A percentile compares a stretch with the other conserved stretches of the same genome.
Conservation (phyloP, 352 stramenopile genomes). For the Pelagophyceae sp. region DNA sequence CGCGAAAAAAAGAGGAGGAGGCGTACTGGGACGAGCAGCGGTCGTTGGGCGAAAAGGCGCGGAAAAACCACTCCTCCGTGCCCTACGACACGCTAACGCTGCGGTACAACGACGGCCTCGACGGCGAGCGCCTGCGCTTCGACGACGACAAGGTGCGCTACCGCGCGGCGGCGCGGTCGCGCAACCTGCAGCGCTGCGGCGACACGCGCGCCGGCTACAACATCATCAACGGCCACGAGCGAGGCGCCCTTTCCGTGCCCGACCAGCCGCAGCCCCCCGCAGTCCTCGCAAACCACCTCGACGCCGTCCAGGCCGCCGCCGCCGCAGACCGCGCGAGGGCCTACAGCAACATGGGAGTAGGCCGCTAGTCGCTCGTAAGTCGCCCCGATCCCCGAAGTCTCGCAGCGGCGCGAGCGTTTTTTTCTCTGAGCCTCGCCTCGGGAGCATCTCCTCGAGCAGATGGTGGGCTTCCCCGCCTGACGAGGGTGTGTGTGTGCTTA, state of each 20-base stretch:
- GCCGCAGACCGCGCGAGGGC: neutral
- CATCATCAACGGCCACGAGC: conserved; percentile 64
- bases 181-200: conserved; percentile 61
- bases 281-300: neutral
- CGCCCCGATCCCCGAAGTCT: no score
- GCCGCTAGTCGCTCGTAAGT: no score
- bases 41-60: conserved; percentile 59
- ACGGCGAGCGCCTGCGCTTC: conserved; percentile 57
- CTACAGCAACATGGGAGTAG: conserved; percentile 7
- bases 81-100: conserved; percentile 74
- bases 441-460: no score
- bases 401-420: no score
- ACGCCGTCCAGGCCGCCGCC: neutral
- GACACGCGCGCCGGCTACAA: conserved; percentile 67
- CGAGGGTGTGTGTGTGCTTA: no score
- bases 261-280: neutral
- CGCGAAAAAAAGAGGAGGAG: conserved; percentile 52
- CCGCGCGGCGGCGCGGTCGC: conserved; percentile 57
- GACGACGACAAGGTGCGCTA: conserved; percentile 60
- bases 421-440: no score
- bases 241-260: conserved; percentile 23
- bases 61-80: conserved; percentile 68
- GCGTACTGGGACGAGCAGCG: conserved; percentile 52
- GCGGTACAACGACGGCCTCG: conserved; percentile 68
- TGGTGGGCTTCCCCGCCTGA: no score